Percentiles rank a stretch among this genome's conserved stretches.
Conservation (phyloP, 768 basidiomycete genomes). For the Harrya chromipes region DNA sequence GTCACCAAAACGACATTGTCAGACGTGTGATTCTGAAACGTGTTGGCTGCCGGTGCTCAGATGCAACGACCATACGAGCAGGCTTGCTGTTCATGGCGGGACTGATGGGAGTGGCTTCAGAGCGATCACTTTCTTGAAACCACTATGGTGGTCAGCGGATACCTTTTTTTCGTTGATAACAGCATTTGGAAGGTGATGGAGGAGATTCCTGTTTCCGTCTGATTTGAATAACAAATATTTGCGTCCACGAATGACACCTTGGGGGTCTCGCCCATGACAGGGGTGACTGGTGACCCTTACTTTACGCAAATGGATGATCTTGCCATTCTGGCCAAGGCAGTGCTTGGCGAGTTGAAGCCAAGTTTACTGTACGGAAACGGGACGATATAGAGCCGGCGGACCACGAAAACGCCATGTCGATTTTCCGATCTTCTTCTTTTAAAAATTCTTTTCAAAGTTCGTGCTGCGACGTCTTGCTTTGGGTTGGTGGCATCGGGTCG, state of each 20-base stretch:
- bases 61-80: neutral
- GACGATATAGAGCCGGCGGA: neutral
- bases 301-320: conserved; percentile 16
- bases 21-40: conserved; percentile 16
- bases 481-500: conserved; percentile 1
- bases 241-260: conserved; percentile 11
- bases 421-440: neutral
- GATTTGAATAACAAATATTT: conserved; percentile 16
- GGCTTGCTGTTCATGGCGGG: neutral
- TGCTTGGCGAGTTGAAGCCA: conserved; percentile 8
- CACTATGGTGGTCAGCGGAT: conserved; percentile 5
- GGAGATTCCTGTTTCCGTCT: conserved; percentile 12
- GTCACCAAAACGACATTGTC: conserved; percentile 3
- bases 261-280: conserved; percentile 10
- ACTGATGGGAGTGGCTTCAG: conserved; percentile 15
- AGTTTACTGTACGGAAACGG: neutral
- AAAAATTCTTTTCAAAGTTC: conserved; percentile 5
- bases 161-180: conserved; percentile 17
- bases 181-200: conserved; percentile 16
- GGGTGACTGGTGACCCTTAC: conserved; percentile 8
- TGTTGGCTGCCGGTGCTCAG: conserved; percentile 10
- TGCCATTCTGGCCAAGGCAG: conserved; percentile 18
- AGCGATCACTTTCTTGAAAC: neutral
- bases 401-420: neutral
- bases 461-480: conserved; percentile 6